phyloP scores from a whole-genome alignment of 2,329 filamentous ascomycete species.

The Cephalotrichum gorgonifer region DNA sequence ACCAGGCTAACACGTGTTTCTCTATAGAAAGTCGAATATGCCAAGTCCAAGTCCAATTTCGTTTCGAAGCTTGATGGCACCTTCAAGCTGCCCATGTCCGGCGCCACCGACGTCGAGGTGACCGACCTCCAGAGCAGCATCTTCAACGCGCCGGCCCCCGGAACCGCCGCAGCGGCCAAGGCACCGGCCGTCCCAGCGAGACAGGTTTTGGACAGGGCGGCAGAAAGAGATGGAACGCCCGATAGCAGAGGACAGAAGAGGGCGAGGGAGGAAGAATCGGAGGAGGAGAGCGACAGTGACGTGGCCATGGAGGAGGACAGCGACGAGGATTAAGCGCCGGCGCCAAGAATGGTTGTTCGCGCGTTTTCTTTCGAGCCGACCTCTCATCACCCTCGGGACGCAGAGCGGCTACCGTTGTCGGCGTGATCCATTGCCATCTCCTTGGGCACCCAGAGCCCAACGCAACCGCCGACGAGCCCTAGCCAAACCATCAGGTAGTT shows the following conservation, averaged over 20 bases:
- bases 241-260: conserved; percentile 59
- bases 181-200: conserved; percentile 27
- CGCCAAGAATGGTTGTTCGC: not conserved
- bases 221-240: conserved; percentile 26
- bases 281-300: conserved; percentile 60
- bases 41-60: conserved; percentile 78
- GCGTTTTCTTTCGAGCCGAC: not conserved
- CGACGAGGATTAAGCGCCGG: conserved; percentile 52
- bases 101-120: conserved; percentile 47
- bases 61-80: conserved; percentile 88
- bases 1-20: conserved; percentile 7
- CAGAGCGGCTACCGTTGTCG: not conserved
- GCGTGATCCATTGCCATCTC: conserved; percentile 40
- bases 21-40: conserved; percentile 75
- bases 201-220: conserved; percentile 39
- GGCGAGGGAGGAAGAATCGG: conserved; percentile 51
- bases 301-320: conserved; percentile 62
- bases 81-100: conserved; percentile 57
- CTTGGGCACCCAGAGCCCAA: conserved; percentile 68
- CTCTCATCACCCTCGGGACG: not conserved
- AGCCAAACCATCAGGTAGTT: conserved; percentile 83
- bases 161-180: conserved; percentile 30
- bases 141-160: conserved; percentile 57
- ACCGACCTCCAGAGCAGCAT: conserved; percentile 72
- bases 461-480: conserved; percentile 70